Evolutionary conservation across 2,329 filamentous ascomycete genomes (phyloP).

Genomic region (Pseudogymnoascus sp.): DNA sequence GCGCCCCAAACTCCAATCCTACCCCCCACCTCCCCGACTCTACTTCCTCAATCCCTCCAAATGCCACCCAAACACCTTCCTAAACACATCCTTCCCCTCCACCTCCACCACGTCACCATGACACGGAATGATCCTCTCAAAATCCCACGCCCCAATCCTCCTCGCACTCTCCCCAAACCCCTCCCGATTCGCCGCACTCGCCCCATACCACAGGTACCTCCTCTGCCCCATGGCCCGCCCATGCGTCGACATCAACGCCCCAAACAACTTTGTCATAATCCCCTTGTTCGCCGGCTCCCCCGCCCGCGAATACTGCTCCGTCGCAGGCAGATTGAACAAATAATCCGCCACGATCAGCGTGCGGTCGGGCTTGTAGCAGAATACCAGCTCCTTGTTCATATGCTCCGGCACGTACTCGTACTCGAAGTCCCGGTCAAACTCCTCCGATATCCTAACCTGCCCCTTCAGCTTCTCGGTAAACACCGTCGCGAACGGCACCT

Average conservation of each 20-base stretch:
- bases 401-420: constrained; percentile 76
- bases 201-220: constrained; percentile 73
- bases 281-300: constrained; percentile 48
- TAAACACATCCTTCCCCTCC: constrained; percentile 65
- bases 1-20: neutral
- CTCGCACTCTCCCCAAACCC: constrained; percentile 64
- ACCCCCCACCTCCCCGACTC: neutral
- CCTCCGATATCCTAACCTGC: constrained; percentile 52
- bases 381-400: constrained; percentile 79
- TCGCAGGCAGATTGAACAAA: constrained; percentile 82
- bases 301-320: constrained; percentile 69
- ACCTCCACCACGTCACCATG: constrained; percentile 84
- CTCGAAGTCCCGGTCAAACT: constrained; percentile 83
- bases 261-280: constrained; percentile 50
- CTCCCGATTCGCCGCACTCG: constrained; percentile 51
- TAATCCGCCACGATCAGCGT: constrained; percentile 85
- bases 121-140: constrained; percentile 78
- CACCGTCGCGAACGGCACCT: constrained; percentile 53
- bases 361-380: constrained; percentile 70
- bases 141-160: constrained; percentile 73
- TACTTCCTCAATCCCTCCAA: constrained; percentile 38
- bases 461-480: constrained; percentile 51
- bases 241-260: constrained; percentile 50
- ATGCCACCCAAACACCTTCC: constrained; percentile 79
- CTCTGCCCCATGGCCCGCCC: constrained; percentile 66